These are phyloP conservation scores for Sesbania bispinosa DNA, from an alignment of 306 rosid genomes.

Conservation along the genomic window DNA sequence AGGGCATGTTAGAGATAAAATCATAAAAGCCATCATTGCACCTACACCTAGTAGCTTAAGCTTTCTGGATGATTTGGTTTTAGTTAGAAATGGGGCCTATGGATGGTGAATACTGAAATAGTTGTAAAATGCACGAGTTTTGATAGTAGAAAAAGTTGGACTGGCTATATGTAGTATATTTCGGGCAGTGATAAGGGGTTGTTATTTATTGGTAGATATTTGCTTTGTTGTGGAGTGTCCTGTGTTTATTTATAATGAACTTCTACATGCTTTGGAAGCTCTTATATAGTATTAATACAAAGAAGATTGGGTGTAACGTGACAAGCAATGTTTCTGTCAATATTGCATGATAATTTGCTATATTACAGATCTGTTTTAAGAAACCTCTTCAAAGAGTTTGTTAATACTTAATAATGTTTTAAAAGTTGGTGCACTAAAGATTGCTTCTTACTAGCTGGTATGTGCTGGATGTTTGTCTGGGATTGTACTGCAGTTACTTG, in stretches of 20 bases:
- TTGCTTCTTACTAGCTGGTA: conserved; percentile 17
- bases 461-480: conserved; percentile 26
- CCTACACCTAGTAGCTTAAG: background rate
- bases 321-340: conserved; percentile 5
- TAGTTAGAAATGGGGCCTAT: background rate
- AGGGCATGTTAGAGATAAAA: background rate
- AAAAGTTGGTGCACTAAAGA: background rate
- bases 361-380: background rate
- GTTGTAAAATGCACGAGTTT: background rate
- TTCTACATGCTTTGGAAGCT: conserved; percentile 8
- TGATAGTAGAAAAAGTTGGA: background rate
- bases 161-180: background rate
- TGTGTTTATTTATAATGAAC: background rate
- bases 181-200: background rate
- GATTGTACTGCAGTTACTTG: conserved; percentile 64
- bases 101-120: background rate
- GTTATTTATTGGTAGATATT: conserved; percentile 4
- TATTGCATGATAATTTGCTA: background rate
- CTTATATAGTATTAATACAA: background rate
- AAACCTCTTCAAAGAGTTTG: background rate
- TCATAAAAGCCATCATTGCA: background rate
- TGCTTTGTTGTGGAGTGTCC: background rate
- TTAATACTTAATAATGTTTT: conserved; percentile 7
- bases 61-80: background rate
- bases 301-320: conserved; percentile 11